Percentiles rank a stretch among this genome's conserved stretches.
Conservation (phyloP, 192 early-diverging fungal genomes). For the Lunasporangiospora selenospora region DNA sequence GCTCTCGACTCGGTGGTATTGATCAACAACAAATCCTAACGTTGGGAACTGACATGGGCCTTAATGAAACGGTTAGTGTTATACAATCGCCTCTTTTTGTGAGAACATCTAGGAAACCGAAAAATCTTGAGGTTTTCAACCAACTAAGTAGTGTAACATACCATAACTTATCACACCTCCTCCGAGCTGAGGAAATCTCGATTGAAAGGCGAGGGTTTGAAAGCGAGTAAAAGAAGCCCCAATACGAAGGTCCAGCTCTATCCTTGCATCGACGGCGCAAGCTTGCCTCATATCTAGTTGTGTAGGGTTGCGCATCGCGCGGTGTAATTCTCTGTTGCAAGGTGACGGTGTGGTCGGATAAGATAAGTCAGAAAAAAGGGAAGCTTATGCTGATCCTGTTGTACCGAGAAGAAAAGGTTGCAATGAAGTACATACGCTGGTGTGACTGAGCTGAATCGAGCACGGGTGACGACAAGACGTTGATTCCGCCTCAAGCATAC, state of each 20-base stretch:
- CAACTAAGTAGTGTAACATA: slow-evolving; percentile 9
- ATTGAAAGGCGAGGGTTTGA: slow-evolving; percentile 76
- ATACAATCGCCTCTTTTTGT: too few relatives aligned
- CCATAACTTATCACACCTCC: slow-evolving; percentile 83
- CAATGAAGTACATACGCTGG: slow-evolving; percentile 55
- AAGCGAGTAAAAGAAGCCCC: slow-evolving; percentile 95
- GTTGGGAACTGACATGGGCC: slow-evolving; percentile 98
- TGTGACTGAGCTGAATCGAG: slow-evolving; percentile 90
- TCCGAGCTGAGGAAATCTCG: slow-evolving; percentile 58
- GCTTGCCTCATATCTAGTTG: slow-evolving; percentile 78
- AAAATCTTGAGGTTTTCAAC: not conserved
- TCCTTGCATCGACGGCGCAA: slow-evolving; percentile 82
- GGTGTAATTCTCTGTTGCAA: slow-evolving; percentile 68
- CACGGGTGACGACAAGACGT: slow-evolving; percentile 75
- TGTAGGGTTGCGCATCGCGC: slow-evolving; percentile 75
- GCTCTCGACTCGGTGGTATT: slow-evolving; percentile 71
- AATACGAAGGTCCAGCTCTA: slow-evolving; percentile 90
- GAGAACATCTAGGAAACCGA: not conserved
- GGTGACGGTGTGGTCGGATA: too few relatives aligned
- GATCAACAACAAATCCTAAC: slow-evolving; percentile 93
- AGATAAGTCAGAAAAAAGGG: too few relatives aligned
- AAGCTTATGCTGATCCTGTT: too few relatives aligned
- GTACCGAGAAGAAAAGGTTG: not conserved
- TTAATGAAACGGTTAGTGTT: slow-evolving; percentile 18
- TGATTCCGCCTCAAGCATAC: slow-evolving; percentile 71